Conservation (phyloP, 2,329 filamentous ascomycete genomes). For the Albophoma yamanashiensis region DNA sequence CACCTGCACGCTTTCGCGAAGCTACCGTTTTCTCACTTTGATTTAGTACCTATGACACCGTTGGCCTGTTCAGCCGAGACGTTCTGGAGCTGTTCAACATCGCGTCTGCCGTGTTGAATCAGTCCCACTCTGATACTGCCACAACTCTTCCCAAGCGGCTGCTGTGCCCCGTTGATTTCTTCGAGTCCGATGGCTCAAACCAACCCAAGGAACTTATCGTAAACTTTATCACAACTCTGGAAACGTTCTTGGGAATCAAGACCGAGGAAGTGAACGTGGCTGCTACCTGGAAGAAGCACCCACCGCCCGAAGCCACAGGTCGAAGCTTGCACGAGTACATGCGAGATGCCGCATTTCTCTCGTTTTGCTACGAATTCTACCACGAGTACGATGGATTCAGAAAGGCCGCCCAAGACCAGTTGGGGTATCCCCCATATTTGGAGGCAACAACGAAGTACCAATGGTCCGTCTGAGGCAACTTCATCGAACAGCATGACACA, state of each 20-base stretch:
- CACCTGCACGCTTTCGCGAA: too few relatives aligned
- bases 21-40: not conserved
- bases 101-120: slow-evolving; percentile 7
- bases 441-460: slow-evolving; percentile 17
- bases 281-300: slow-evolving; percentile 10
- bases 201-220: slow-evolving; percentile 5
- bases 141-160: slow-evolving; percentile 7
- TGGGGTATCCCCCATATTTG: slow-evolving; percentile 13
- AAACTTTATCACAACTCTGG: slow-evolving; percentile 14
- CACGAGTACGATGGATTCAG: slow-evolving; percentile 18
- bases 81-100: slow-evolving; percentile 13
- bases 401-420: slow-evolving; percentile 11
- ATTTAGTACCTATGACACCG: slow-evolving; percentile 9
- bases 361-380: slow-evolving; percentile 22
- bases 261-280: slow-evolving; percentile 9
- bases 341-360: slow-evolving; percentile 16
- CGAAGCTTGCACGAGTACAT: slow-evolving; percentile 16
- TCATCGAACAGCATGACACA: not conserved
- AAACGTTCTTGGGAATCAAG: slow-evolving; percentile 10
- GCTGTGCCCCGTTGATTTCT: slow-evolving; percentile 16
- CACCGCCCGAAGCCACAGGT: slow-evolving; percentile 10
- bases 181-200: not conserved
- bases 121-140: not conserved
- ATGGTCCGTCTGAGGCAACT: slow-evolving; percentile 14
- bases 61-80: slow-evolving; percentile 13